Evolutionary conservation across 805 yeast species (phyloP).

Genomic region (Sugiyamaella mastotermitis): DNA sequence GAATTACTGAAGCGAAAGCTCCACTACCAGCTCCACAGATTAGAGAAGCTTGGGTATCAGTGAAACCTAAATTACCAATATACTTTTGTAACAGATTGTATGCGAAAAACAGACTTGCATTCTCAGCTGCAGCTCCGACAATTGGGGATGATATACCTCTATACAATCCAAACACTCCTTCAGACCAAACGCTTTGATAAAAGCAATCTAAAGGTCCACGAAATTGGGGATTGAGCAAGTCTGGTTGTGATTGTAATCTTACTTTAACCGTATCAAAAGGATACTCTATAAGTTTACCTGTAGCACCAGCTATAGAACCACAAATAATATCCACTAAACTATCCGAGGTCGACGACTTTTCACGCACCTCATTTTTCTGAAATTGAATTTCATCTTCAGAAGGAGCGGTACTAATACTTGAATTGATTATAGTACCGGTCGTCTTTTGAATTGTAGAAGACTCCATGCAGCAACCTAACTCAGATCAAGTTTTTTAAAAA

Average conservation of each 20-base stretch:
- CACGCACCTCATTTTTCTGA: no score
- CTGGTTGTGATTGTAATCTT: slow-evolving; percentile 71
- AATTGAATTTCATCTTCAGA: no score
- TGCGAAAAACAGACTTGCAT: slow-evolving; percentile 65
- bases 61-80: background rate
- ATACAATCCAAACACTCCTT: slow-evolving; percentile 77
- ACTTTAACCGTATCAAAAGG: slow-evolving; percentile 94
- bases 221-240: slow-evolving; percentile 40
- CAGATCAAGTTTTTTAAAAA: no score
- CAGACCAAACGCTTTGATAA: slow-evolving; percentile 50
- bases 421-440: no score
- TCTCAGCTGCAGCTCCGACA: slow-evolving; percentile 86
- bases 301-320: slow-evolving; percentile 59
- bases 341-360: no score
- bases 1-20: slow-evolving; percentile 67
- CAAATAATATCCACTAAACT: slow-evolving; percentile 29
- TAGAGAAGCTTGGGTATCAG: slow-evolving; percentile 38
- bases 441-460: no score
- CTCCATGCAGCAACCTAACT: no score
- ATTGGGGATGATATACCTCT: slow-evolving; percentile 76
- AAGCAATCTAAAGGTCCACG: slow-evolving; percentile 64
- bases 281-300: slow-evolving; percentile 79
- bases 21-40: slow-evolving; percentile 81
- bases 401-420: no score
- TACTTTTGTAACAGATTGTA: slow-evolving; percentile 15